Base-by-base conservation (phyloP, 2,329 filamentous ascomycete species). In the Cordyceps tenuipes region DNA sequence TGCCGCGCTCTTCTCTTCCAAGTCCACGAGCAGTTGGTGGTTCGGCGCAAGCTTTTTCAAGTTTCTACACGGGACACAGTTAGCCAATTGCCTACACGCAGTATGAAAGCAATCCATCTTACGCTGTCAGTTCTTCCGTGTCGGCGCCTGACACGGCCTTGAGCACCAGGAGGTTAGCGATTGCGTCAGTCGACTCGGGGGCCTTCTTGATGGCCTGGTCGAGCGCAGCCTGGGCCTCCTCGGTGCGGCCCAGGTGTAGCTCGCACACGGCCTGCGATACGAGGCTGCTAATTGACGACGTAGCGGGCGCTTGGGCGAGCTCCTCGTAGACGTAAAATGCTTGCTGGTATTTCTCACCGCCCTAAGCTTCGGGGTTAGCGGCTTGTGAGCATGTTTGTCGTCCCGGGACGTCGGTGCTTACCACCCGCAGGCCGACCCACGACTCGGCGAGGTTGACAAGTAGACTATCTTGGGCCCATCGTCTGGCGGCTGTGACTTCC, bases 241-340 rank as follows among this genome's bases (percentile, higher is more conserved):
- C 91, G 46, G 89, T 76, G 53, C 94, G 85, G 55, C 91, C 92
- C 31, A 97, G 85, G 70, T 97, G 94, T 57, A 97, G 77, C 74
- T 99, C 93, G 26, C 90, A 88, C 29, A 97, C 85, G 29, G 92
- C 93, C 76, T 97, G 94, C 21, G 90, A 87, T 62, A 96, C 85
- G 59, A 97, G 82, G 19, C 85, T 88, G 66, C 86, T 81, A 57
- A 87, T 81, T 17, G 90, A 90, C 53, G 90, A 86, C 19, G 90
- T 91, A 36, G 89, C 86, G 2, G 91, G 88, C 31, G 90, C 87
- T 70, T 96, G 90, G 5, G 94, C 93, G 53, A 97, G 84, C 75
- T 99, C 94, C 75, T 97, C 93, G 69, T 91, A 97, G 63, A 97
- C 93, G 79, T 99, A 97, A 76, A 96, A 97, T 19, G 93, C 88